Conservation (phyloP, 164 flowering plant genomes). For the Tetracentron sinense region DNA sequence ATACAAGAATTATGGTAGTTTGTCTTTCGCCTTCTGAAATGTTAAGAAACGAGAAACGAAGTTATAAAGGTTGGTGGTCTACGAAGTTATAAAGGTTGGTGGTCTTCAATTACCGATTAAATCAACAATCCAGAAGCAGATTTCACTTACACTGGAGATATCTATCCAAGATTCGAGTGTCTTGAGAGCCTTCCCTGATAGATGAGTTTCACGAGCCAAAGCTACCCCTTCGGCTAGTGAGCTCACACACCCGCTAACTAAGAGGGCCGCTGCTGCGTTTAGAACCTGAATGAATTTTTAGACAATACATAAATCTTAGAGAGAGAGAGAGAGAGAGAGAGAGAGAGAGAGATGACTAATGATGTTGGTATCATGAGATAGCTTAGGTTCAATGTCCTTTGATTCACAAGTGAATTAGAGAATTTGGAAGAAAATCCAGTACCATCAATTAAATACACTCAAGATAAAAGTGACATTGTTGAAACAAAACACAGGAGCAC, state of each 20-base stretch:
- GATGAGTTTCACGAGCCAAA: conserved; percentile 69
- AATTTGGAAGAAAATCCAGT: too few relatives aligned
- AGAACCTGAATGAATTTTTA: conserved; percentile 42
- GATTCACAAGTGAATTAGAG: not conserved
- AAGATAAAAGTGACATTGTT: too few relatives aligned
- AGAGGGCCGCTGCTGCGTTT: conserved; percentile 83
- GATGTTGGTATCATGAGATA: too few relatives aligned
- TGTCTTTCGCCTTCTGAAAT: too few relatives aligned
- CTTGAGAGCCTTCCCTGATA: conserved; percentile 63
- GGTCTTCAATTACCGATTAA: not conserved
- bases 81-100: too few relatives aligned
- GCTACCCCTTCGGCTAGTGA: conserved; percentile 62
- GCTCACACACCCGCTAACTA: conserved; percentile 57
- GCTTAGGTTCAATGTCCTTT: not conserved
- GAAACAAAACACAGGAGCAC: too few relatives aligned
- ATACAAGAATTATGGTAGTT: too few relatives aligned
- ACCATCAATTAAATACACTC: too few relatives aligned
- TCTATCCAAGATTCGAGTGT: conserved; percentile 59
- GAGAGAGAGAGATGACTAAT: too few relatives aligned
- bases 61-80: not conserved
- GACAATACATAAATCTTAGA: not conserved
- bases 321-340: too few relatives aligned
- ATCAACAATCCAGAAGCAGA: not conserved
- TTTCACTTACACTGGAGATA: conserved; percentile 47
- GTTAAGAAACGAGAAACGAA: not conserved